Percentiles rank a stretch among this genome's conserved stretches.
Conservation (phyloP, 768 basidiomycete genomes). For the Trametes coccinea region DNA sequence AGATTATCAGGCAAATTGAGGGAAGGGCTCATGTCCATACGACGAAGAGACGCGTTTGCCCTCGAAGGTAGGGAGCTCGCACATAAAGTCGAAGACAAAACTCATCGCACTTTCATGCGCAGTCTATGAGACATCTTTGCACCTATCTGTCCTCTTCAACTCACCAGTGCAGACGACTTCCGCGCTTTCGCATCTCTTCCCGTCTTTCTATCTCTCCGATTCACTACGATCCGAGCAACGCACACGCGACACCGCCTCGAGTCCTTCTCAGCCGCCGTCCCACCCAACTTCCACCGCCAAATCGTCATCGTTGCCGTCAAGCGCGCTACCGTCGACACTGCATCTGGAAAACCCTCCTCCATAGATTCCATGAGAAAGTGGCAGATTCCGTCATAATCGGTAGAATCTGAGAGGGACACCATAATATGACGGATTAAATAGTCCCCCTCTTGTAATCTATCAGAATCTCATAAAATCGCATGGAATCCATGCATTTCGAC, state of each 20-base stretch:
- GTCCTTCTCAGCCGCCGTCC: not conserved
- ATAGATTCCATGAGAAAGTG: no score
- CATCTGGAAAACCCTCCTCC: no score
- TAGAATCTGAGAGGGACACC: no score
- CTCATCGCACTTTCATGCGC: not conserved
- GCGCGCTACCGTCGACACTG: not conserved
- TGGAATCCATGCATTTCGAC: no score
- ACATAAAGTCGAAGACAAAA: not conserved
- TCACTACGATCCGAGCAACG: not conserved
- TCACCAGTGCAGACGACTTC: conserved; percentile 61
- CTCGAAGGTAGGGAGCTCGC: conserved; percentile 56
- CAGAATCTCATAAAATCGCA: no score
- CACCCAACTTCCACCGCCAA: not conserved
- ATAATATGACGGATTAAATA: no score
- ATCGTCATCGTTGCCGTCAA: not conserved
- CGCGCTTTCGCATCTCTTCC: conserved; percentile 60
- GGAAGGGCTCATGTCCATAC: conserved; percentile 67
- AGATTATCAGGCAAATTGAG: conserved; percentile 62
- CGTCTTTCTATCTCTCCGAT: conserved; percentile 36
- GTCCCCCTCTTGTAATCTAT: no score
- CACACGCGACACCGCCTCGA: not conserved
- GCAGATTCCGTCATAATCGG: not conserved
- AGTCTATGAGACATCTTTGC: conserved; percentile 78
- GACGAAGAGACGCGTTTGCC: conserved; percentile 60
- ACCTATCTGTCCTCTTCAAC: conserved; percentile 62